Percentiles rank a stretch among this genome's conserved stretches.
phyloP scores from a whole-genome alignment of 2,329 filamentous ascomycete genomes.

The Talaromyces sp. region DNA sequence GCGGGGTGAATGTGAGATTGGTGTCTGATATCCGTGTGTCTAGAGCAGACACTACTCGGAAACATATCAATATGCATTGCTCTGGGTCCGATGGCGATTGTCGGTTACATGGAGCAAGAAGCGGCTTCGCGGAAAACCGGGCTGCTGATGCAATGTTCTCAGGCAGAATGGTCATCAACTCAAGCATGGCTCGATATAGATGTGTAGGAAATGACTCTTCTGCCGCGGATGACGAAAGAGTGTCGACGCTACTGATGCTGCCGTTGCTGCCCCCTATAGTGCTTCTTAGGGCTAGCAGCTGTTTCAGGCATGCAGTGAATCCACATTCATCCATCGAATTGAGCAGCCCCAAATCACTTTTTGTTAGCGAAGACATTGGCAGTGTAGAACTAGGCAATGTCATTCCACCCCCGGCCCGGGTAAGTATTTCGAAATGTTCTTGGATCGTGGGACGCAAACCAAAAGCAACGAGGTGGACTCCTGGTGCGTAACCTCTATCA shows the following conservation, averaged over 20 bases:
- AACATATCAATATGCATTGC: conserved; percentile 52
- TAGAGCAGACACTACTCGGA: conserved; percentile 63
- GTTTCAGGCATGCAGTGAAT: conserved; percentile 37
- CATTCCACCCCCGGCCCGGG: conserved; percentile 53
- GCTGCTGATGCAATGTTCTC: conserved; percentile 35
- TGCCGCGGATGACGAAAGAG: conserved; percentile 28
- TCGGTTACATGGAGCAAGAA: conserved; percentile 38
- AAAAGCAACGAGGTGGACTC: conserved; percentile 44
- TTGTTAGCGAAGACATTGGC: conserved; percentile 53
- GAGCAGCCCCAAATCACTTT: conserved; percentile 57
- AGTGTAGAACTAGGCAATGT: conserved; percentile 44
- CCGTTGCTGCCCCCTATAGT: not conserved
- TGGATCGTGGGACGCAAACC: conserved; percentile 50
- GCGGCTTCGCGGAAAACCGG: conserved; percentile 38
- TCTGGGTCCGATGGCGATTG: conserved; percentile 28
- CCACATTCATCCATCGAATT: conserved; percentile 43
- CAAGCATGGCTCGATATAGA: conserved; percentile 42
- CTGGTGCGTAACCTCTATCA: conserved; percentile 31
- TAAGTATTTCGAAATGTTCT: conserved; percentile 64
- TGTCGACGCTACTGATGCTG: conserved; percentile 11
- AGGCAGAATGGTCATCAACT: conserved; percentile 45
- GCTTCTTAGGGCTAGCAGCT: conserved; percentile 31
- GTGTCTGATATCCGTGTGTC: conserved; percentile 54
- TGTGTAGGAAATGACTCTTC: conserved; percentile 45
- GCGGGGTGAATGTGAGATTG: conserved; percentile 59